These are phyloP conservation scores for Russula griseocarnosa DNA, from an alignment of 768 basidiomycete genomes.

Conservation along the genomic window DNA sequence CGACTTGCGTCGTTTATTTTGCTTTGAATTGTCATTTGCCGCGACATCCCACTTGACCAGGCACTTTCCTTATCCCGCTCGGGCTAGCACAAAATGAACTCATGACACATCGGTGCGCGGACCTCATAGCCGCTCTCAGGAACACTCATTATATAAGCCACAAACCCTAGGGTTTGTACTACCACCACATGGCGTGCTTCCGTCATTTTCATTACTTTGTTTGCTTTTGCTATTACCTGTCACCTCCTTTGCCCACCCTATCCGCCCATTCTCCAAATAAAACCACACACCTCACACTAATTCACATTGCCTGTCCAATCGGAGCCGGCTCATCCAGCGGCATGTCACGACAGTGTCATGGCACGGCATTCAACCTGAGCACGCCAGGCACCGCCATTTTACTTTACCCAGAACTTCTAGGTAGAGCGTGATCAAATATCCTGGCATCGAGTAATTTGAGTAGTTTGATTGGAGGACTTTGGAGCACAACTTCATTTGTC, in stretches of 20 bases:
- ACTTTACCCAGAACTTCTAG: background rate
- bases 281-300: background rate
- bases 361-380: background rate
- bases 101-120: slow-evolving; percentile 12
- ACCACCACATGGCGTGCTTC: background rate
- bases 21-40: slow-evolving; percentile 21
- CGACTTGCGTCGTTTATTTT: background rate
- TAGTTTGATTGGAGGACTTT: no score
- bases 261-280: background rate
- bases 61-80: slow-evolving; percentile 25
- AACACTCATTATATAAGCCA: background rate
- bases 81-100: slow-evolving; percentile 14
- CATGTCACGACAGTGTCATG: background rate
- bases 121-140: background rate
- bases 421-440: no score
- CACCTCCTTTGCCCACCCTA: background rate
- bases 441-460: no score
- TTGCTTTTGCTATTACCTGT: background rate
- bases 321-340: background rate
- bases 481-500: no score
- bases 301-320: background rate
- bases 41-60: slow-evolving; percentile 21
- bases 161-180: background rate
- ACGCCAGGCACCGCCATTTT: background rate
- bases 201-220: background rate